phyloP scores from a whole-genome alignment of 1,284 basidiomycete species.

The Chondrostereum purpureum region DNA sequence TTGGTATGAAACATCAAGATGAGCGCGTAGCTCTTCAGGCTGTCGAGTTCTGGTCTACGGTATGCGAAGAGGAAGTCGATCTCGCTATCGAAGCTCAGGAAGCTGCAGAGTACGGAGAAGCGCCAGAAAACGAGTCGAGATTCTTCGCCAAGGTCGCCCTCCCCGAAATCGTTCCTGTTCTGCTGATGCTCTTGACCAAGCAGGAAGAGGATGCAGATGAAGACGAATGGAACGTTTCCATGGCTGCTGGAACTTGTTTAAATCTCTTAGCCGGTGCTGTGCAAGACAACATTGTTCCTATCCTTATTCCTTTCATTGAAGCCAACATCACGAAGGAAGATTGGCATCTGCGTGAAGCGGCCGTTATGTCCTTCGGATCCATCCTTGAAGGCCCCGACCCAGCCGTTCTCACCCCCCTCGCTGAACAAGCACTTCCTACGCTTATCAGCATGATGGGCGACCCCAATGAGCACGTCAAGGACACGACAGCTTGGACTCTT shows the following conservation, averaged over 20 bases:
- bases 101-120: constrained; percentile 86
- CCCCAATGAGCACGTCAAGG: constrained; percentile 82
- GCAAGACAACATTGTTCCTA: constrained; percentile 84
- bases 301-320: constrained; percentile 97
- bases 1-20: constrained; percentile 94
- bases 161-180: constrained; percentile 90
- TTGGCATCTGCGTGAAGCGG: constrained; percentile 95
- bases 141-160: constrained; percentile 94
- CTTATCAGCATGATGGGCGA: constrained; percentile 96
- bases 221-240: constrained; percentile 98
- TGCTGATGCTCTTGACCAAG: constrained; percentile 82
- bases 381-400: constrained; percentile 96
- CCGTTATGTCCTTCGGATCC: constrained; percentile 97
- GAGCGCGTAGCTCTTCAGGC: constrained; percentile 93
- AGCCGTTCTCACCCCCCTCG: constrained; percentile 80
- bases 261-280: constrained; percentile 87
- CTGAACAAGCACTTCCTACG: constrained; percentile 90
- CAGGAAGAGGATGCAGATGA: constrained; percentile 98
- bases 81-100: constrained; percentile 90
- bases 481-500: constrained; percentile 97
- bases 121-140: constrained; percentile 83
- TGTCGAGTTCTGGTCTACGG: constrained; percentile 99
- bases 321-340: constrained; percentile 87
- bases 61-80: constrained; percentile 97
- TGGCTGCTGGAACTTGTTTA: constrained; percentile 96